Base-by-base conservation (phyloP, 1,284 basidiomycete genomes). In the Tilletia horrida region DNA sequence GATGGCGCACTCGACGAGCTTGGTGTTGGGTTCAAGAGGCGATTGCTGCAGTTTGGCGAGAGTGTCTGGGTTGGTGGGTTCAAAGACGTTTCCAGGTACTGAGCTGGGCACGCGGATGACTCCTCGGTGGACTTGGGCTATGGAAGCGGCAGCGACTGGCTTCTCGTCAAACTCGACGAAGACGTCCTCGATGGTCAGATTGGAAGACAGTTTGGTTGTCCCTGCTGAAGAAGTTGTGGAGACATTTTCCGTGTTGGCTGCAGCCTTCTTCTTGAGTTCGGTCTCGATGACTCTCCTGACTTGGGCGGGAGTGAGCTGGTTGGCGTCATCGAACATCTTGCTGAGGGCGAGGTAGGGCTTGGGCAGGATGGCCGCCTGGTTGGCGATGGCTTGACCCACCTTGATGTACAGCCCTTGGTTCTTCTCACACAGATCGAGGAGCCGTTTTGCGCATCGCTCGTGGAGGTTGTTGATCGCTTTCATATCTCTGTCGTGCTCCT, bases 311-410 rank as follows among this genome's bases (percentile, higher is more conserved):
- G 71, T 67, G 44, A 79, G 61, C 0, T 69, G 43, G 63, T 78
- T 75, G 2, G 76, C 77, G 50, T 77, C 76, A 63, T 79, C 77
- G 44, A 79, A 75, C 9, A 79, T 67, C 67, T 76, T 78, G 0
- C 73, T 66, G 11, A 79, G 68, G 57, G 71, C 71, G 31, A 71
- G 71, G 47, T 79, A 79, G 0, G 77, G 76, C 64, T 76, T 76
- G 43, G 77, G 77, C 0, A 79, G 67, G 50, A 79, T 69, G 27
- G 73, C 73, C 7, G 74, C 74, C 59, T 79, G 73, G 42, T 66
- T 70, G 1, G 72, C 77, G 62, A 79, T 74, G 3, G 76, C 77
- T 66, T 79, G 77, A 18, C 73, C 76, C 7, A 79, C 66, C 59
- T 79, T 79, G 68, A 76, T 67, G 64, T 42, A 66, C 6, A 79